Conservation (phyloP, 768 basidiomycete genomes). For the Mrakia gelida region DNA sequence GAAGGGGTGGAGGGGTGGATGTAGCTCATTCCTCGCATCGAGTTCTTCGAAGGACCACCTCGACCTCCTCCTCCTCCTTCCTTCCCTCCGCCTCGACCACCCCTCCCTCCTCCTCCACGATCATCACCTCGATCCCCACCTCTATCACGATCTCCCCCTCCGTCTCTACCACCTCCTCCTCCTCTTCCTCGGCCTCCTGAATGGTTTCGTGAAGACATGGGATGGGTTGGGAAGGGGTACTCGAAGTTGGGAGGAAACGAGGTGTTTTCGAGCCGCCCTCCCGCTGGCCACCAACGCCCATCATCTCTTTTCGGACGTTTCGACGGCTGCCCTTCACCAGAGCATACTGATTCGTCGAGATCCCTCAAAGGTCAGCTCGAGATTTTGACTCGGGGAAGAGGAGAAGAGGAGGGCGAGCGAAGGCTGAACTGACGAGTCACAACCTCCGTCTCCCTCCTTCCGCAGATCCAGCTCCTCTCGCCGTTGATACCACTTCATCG, state of each 20-base stretch:
- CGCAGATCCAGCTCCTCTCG: too few species aligned
- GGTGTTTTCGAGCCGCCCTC: background rate
- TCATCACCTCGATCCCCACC: background rate
- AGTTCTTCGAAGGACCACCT: background rate
- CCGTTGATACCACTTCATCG: too few species aligned
- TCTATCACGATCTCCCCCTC: background rate
- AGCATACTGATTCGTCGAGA: too few species aligned
- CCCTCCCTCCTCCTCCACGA: background rate
- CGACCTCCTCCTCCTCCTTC: background rate
- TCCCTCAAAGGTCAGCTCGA: too few species aligned
- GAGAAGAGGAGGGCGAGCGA: too few species aligned
- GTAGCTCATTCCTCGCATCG: conserved; percentile 19
- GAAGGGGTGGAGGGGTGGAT: conserved; percentile 19
- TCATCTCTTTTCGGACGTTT: background rate
- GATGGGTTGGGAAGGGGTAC: background rate
- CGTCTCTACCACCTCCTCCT: background rate
- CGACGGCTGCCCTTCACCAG: too few species aligned
- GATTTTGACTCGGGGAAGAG: too few species aligned
- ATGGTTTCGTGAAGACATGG: background rate
- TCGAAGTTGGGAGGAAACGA: background rate
- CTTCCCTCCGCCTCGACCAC: background rate
- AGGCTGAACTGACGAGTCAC: too few species aligned
- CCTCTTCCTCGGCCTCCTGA: background rate
- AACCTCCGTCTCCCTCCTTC: too few species aligned
- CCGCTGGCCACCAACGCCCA: background rate